Percentiles rank a stretch among this genome's conserved stretches.
Evolutionary conservation across 305 asterid genomes (phyloP).

Genomic region (Fraxinus ornus): DNA sequence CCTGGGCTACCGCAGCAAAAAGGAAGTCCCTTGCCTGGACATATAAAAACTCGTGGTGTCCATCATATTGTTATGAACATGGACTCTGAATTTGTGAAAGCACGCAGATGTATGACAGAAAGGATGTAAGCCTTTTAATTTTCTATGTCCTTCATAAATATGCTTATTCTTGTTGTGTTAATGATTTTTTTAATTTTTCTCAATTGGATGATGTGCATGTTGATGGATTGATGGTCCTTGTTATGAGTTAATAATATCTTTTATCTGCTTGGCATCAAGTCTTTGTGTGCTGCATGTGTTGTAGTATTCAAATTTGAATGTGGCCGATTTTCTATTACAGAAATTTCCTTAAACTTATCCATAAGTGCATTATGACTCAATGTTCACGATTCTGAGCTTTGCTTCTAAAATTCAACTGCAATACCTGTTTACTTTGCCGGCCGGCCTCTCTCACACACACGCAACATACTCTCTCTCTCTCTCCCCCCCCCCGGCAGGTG

Average conservation of each 20-base stretch:
- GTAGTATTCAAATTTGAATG: background rate
- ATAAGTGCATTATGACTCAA: background rate
- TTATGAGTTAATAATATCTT: background rate
- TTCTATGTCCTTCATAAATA: background rate
- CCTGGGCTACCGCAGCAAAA: conserved; percentile 63
- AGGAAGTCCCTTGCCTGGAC: conserved; percentile 56
- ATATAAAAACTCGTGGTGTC: conserved; percentile 66
- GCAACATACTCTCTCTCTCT: background rate
- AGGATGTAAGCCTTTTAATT: conserved; percentile 58
- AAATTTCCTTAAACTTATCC: background rate
- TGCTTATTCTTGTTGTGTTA: background rate
- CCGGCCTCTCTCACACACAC: background rate
- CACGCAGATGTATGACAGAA: conserved; percentile 52
- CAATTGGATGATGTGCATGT: background rate
- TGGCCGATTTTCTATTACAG: background rate
- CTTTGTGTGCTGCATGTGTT: background rate
- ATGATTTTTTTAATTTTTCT: background rate
- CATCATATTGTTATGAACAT: conserved; percentile 45
- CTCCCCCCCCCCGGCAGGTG: background rate
- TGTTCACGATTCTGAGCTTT: background rate
- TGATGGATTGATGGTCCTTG: background rate
- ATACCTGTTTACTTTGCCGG: background rate
- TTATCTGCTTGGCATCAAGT: background rate
- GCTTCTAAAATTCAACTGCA: background rate
- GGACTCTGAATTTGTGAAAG: conserved; percentile 54